Evolutionary conservation across 2,329 filamentous ascomycete species (phyloP), one percentile per base, ranked within the genome.

Genomic region (Pestalotiopsis sp.): DNA sequence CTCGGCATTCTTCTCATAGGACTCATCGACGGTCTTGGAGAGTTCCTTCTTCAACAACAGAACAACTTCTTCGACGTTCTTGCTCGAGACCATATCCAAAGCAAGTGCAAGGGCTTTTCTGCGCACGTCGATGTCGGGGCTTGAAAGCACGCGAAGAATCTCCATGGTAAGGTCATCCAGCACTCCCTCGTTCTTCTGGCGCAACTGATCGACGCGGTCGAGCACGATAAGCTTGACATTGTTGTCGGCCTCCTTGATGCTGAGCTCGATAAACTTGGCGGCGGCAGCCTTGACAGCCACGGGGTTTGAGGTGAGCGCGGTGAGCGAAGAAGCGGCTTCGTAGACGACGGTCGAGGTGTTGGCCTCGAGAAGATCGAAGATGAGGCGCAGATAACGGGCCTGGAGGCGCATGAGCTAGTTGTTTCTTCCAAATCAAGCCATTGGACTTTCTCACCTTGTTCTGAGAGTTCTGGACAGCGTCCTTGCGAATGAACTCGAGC

Each of bases 211-310:
- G 49, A 99, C 96, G 60, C 95, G 92, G 77, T 98, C 96, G 58
- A 99, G 87, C 23, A 99, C 96, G 74, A 99, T 99, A 60, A 99
- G 90, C 84, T 99, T 99, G 72, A 99, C 96, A 78, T 99, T 99
- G 85, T 99, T 99, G 80, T 99, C 96, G 0, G 96, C 92, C 82
- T 98, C 96, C 83, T 97, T 97, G 79, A 99, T 98, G 79, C 93
- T 94, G 9, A 99, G 86, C 81, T 99, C 96, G 72, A 98, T 97
- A 79, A 99, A 96, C 79, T 99, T 99, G 74, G 90, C 89, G 14
- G 96, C 96, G 11, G 96, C 96, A 31, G 96, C 96, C 83, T 98
- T 99, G 69, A 99, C 95, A 20, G 96, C 96, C 13, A 99, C 96
- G 0, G 96, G 95, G 82, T 99, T 99, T 81, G 90, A 97, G 23